Percentiles rank a stretch among this genome's conserved stretches.
Conservation (phyloP, 1,139 yeast genomes). For the Debaryomycetaceae sp. region DNA sequence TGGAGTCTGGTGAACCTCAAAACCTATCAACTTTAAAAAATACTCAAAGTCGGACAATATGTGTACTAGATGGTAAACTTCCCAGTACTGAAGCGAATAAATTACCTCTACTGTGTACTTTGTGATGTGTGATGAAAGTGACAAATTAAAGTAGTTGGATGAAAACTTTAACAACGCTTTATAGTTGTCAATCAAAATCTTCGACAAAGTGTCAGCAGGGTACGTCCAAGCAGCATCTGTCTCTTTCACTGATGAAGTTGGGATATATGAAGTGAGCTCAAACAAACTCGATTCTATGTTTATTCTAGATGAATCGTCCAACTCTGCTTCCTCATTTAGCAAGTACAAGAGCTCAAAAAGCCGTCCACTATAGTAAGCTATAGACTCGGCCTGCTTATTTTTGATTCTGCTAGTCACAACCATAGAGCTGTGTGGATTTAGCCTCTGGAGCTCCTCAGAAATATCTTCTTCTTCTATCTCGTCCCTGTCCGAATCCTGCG, state of each 20-base stretch:
- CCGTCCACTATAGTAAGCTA: constrained; percentile 24
- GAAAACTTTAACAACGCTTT: constrained; percentile 26
- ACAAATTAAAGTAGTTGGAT: constrained; percentile 34
- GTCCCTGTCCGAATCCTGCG: constrained; percentile 5
- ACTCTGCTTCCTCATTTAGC: constrained; percentile 23
- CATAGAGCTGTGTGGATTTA: constrained; percentile 25
- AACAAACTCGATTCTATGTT: constrained; percentile 25
- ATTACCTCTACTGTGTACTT: constrained; percentile 38
- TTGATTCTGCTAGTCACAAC: constrained; percentile 9
- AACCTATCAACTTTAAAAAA: constrained; percentile 32
- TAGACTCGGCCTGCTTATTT: constrained; percentile 10
- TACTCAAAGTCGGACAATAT: constrained; percentile 32
- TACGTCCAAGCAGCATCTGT: constrained; percentile 13
- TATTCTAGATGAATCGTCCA: constrained; percentile 30
- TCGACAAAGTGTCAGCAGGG: constrained; percentile 38
- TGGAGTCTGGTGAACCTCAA: constrained; percentile 36
- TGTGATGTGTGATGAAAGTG: constrained; percentile 37
- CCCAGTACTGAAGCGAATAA: constrained; percentile 45
- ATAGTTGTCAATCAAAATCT: constrained; percentile 40
- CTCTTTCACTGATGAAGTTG: constrained; percentile 11
- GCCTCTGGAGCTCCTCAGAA: constrained; percentile 27
- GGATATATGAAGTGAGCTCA: constrained; percentile 28
- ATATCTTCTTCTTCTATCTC: constrained; percentile 25
- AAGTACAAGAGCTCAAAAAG: constrained; percentile 28
- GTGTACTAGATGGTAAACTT: constrained; percentile 39